Base-by-base conservation (phyloP, 352 stramenopile species). In the Phytophthora quininea region DNA sequence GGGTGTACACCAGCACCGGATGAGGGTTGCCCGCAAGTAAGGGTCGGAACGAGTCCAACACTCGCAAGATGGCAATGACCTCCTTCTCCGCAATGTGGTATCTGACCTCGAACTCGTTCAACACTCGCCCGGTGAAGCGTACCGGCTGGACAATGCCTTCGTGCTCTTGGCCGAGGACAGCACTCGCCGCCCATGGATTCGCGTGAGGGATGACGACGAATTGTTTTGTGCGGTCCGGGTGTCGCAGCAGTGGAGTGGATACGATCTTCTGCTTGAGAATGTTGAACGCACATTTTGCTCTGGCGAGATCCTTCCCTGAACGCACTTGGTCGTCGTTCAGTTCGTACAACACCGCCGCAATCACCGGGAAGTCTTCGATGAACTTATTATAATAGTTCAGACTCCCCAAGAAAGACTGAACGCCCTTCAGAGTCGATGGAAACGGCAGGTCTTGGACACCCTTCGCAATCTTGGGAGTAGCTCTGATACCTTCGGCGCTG, bases 311-410 rank as follows among this genome's bases (percentile, higher is more conserved):
- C 19, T 24, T 24, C 19, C 19, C 19, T 24, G 19, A 24, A 24
- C 19, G 19, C 19, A 24, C 19, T 45, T 38, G 24, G 9, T 19
- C 35, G 19, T 24, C 19, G 19, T 24, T 24, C 19, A 24, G 19
- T 24, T 24, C 19, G 19, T 24, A 24, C 19, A 24, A 24, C 19
- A 24, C 19, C 3, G 46, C 54, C 1, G 62, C 54, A 42, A 64
- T 52, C 0, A 63, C 37, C 6, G 43, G 46, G 7, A 63, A 63
- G 30, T 64, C 31, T 9, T 69, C 54, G 15, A 69, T 58, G 62
- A 69, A 62, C 31, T 50, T 37, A 46, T 55, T 47, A 48, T 61
- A 62, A 54, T 69, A 69, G 29, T 57, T 69, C 31, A 64, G 19
- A n/a, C 53, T 58, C 0, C 55, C 55, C 1, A 71, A 29, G n/a